Conservation (phyloP, 2,329 filamentous ascomycete species). For the Sclerotinia sclerotiorum region DNA sequence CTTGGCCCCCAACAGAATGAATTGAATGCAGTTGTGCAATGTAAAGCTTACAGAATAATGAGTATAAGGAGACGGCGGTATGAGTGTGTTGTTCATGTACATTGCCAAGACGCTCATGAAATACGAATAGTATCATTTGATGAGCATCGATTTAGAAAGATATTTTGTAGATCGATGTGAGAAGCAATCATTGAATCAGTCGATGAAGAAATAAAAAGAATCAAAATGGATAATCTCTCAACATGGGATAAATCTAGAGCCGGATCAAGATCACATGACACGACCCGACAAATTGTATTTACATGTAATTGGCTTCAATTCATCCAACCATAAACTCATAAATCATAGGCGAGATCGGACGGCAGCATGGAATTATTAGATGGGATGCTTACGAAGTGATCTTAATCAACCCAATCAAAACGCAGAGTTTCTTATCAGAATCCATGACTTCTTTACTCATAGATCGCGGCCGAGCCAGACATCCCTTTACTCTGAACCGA, state of each 20-base stretch:
- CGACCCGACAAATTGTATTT: constrained; percentile 13
- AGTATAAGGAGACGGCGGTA: not conserved
- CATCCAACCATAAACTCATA: not conserved
- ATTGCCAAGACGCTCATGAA: constrained; percentile 1
- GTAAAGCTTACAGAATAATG: not conserved
- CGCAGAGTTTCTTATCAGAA: constrained; percentile 14
- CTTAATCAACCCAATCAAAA: constrained; percentile 17
- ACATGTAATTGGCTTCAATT: not conserved
- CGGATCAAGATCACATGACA: constrained; percentile 5
- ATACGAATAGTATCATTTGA: constrained; percentile 12
- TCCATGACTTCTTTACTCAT: constrained; percentile 12
- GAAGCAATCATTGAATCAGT: too few species aligned
- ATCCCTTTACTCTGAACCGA: constrained; percentile 7
- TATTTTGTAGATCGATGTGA: not conserved
- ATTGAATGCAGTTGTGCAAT: not conserved
- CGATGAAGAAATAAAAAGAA: not conserved
- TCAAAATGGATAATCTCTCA: constrained; percentile 2
- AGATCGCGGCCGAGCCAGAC: not conserved
- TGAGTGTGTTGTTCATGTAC: not conserved
- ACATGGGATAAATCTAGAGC: not conserved
- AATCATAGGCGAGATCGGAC: constrained; percentile 18
- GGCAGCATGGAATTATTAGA: constrained; percentile 4
- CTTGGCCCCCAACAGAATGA: not conserved
- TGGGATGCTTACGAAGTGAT: constrained; percentile 15
- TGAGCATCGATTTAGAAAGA: not conserved